Evolutionary conservation across 345 rosid species (phyloP), one percentile per base, ranked within the genome.

Genomic region (Eucalyptus curtisii): DNA sequence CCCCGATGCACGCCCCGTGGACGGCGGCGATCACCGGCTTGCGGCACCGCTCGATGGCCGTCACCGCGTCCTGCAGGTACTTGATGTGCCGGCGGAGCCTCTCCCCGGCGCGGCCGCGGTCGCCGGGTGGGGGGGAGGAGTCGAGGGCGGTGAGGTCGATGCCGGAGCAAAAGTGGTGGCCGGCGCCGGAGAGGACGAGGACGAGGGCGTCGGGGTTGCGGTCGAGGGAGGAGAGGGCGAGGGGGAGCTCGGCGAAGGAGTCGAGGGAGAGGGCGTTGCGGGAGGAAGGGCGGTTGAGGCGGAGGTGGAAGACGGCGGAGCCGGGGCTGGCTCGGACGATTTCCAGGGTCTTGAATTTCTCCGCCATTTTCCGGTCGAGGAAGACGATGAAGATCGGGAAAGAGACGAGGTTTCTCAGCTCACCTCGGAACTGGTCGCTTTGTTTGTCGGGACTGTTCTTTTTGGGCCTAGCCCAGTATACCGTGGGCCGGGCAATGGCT

Each of bases 1-100:
- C 97, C 42, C 99, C 99, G 44, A 96, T 93, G 88, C 99, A 97
- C 33, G 95, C 99, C 17, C 99, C 99, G 45, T 91, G 94, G 52
- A 96, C 64, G 6, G 94, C 89, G 1, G 98, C 98, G 61, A 97
- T 94, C 61, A 96, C 96, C 10, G 98, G 99, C 89, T 97, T 96
- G 71, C 98, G 93, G 90, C 99, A 97, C 88, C 87, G 92, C 88
- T 97, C 99, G 57, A 97, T 91, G 4, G 99, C 96, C 2, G 98
- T 94, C 66, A 94, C 89, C 15, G 99, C 95, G n/a, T 92, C 96
- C 89, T 96, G 99, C 92, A 94, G 30, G 91, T 85, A 87, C 88
- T 92, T 94, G 90, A 96, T 92, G 8, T 90, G 89, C 7, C 99
- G n/a, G n/a, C n/a, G n/a, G n/a, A n/a, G n/a, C n/a, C n/a, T n/a